These are phyloP conservation scores for Fusarium ambrosium DNA, from an alignment of 2,329 filamentous ascomycete species.

Conservation along the genomic window DNA sequence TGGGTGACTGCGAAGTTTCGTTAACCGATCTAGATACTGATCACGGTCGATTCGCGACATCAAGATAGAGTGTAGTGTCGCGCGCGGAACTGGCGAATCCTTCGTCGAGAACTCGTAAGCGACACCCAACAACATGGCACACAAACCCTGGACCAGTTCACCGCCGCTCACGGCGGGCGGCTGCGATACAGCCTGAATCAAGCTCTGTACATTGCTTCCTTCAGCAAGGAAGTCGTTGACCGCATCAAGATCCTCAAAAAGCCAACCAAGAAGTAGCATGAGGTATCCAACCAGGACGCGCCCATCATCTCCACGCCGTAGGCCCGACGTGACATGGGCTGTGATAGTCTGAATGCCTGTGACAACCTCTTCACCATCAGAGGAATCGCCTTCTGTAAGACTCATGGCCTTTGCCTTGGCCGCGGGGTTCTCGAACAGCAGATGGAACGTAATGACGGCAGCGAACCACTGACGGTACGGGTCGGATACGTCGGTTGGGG, in stretches of 20 bases:
- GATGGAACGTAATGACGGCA: constrained; percentile 85
- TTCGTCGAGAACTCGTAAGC: constrained; percentile 98
- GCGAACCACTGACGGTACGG: constrained; percentile 94
- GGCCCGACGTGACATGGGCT: constrained; percentile 84
- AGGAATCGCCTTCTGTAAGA: constrained; percentile 89
- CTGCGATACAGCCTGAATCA: constrained; percentile 80
- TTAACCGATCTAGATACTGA: constrained; percentile 86
- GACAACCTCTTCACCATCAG: constrained; percentile 92
- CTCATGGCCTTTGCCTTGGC: constrained; percentile 85
- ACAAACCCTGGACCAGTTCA: constrained; percentile 82
- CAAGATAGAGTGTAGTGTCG: constrained; percentile 84
- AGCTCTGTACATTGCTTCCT: constrained; percentile 89
- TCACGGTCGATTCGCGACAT: constrained; percentile 84
- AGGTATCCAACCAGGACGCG: constrained; percentile 86
- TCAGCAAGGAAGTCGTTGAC: constrained; percentile 95
- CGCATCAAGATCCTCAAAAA: constrained; percentile 91
- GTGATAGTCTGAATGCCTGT: constrained; percentile 92
- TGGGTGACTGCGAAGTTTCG: constrained; percentile 81
- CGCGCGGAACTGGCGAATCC: constrained; percentile 89
- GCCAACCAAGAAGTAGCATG: constrained; percentile 89
- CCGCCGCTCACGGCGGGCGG: constrained; percentile 71
- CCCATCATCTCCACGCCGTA: constrained; percentile 82
- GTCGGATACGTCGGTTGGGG: constrained; percentile 75
- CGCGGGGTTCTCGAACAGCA: constrained; percentile 83
- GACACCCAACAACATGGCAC: constrained; percentile 86